phyloP scores from a whole-genome alignment of 768 basidiomycete genomes.

The Mrakia frigida region DNA sequence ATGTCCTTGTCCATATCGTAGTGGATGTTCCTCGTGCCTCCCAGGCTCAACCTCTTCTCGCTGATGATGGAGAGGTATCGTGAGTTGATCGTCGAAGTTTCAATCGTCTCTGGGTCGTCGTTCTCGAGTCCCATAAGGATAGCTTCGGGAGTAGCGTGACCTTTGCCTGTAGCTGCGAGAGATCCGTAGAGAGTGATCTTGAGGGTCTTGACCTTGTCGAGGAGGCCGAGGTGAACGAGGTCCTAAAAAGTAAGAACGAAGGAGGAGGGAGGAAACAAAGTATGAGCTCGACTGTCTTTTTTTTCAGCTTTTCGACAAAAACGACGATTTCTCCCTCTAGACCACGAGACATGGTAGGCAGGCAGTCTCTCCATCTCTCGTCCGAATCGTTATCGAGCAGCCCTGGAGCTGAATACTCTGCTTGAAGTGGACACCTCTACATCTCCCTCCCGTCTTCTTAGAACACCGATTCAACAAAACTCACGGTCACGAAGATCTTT shows the following conservation, averaged over 20 bases:
- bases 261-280: slow-evolving; percentile 56
- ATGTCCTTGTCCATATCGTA: slow-evolving; percentile 89
- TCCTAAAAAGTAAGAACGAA: slow-evolving; percentile 56
- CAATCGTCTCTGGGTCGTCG: slow-evolving; percentile 82
- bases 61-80: slow-evolving; percentile 53
- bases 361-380: too few species aligned
- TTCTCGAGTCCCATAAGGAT: slow-evolving; percentile 44
- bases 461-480: background rate
- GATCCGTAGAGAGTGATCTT: slow-evolving; percentile 92
- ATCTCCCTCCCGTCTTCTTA: background rate
- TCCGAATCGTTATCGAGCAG: too few species aligned
- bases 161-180: slow-evolving; percentile 66
- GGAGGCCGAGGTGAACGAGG: slow-evolving; percentile 49
- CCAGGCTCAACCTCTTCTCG: slow-evolving; percentile 63
- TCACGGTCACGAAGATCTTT: slow-evolving; percentile 28
- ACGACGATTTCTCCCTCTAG: too few species aligned
- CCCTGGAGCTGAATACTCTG: too few species aligned
- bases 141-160: slow-evolving; percentile 46
- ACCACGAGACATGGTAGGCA: too few species aligned
- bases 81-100: slow-evolving; percentile 41
- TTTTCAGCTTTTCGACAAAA: background rate
- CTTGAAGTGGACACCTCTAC: too few species aligned
- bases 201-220: slow-evolving; percentile 69
- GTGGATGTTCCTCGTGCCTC: slow-evolving; percentile 59
- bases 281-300: too few species aligned